Evolutionary conservation across 2,329 filamentous ascomycete species (phyloP).

Genomic region (Trichophyton rubrum): DNA sequence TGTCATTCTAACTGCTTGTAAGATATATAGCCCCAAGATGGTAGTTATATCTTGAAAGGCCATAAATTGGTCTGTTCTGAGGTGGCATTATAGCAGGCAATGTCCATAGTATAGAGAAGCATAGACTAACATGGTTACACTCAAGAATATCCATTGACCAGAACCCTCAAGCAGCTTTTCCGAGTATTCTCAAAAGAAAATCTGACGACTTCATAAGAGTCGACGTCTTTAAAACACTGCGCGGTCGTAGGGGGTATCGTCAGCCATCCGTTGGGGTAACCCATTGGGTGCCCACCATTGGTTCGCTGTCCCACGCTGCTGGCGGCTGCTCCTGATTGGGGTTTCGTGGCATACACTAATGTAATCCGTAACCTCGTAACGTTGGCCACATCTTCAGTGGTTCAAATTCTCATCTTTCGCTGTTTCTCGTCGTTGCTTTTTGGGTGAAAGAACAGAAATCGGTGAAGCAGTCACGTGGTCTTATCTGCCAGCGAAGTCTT

Average conservation of each 20-base stretch:
- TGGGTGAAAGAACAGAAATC: background rate
- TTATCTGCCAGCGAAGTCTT: background rate
- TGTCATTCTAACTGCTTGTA: background rate
- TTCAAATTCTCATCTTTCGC: background rate
- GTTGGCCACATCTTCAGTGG: no score
- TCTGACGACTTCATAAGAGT: background rate
- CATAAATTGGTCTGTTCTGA: no score
- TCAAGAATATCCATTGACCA: background rate
- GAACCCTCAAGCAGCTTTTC: background rate
- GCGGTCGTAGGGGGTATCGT: background rate
- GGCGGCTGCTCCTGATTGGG: background rate
- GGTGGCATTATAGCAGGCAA: no score
- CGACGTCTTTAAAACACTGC: background rate
- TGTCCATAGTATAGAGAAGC: no score
- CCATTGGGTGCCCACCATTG: background rate
- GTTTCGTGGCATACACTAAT: background rate
- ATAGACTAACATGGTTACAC: no score
- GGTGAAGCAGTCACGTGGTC: background rate
- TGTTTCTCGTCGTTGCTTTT: background rate
- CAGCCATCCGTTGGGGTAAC: background rate
- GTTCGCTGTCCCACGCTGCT: background rate
- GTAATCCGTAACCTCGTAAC: background rate
- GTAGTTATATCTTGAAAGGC: background rate
- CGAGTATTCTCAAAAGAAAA: background rate
- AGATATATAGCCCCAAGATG: background rate